A percentile compares a stretch with the other conserved stretches of the same genome.
These are phyloP conservation scores for Phytophthora boehmeriae DNA, from an alignment of 352 stramenopile genomes.

Conservation along the genomic window DNA sequence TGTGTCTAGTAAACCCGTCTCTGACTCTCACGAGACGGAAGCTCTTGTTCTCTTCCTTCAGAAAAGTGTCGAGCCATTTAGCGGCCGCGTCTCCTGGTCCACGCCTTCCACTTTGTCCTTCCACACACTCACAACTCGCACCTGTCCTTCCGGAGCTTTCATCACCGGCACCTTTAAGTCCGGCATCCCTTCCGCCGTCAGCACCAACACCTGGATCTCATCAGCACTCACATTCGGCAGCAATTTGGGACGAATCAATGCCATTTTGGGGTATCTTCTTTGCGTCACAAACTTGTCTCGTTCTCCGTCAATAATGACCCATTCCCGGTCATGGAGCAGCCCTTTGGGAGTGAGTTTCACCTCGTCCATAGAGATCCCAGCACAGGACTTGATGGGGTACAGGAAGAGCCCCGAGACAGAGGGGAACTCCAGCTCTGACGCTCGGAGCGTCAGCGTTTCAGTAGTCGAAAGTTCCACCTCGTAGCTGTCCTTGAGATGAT, in stretches of 20 bases:
- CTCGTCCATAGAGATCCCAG: conserved; percentile 53
- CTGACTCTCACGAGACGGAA: conserved; percentile 67
- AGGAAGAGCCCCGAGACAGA: conserved; percentile 59
- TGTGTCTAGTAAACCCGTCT: conserved; percentile 60
- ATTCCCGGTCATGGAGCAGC: conserved; percentile 73
- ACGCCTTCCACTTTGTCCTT: conserved; percentile 53
- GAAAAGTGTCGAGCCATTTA: conserved; percentile 65
- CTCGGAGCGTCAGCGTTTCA: conserved; percentile 20
- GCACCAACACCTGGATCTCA: conserved; percentile 44
- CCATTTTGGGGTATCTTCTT: conserved; percentile 67
- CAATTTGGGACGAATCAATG: conserved; percentile 62
- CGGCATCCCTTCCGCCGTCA: conserved; percentile 66
- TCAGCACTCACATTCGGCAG: conserved; percentile 43
- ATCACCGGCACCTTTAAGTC: conserved; percentile 66
- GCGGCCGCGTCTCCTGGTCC: conserved; percentile 65
- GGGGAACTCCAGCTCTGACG: conserved; percentile 34
- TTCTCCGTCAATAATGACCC: conserved; percentile 75
- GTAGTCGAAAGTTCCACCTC: conserved; percentile 26
- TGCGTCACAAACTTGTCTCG: conserved; percentile 74
- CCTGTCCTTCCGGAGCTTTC: conserved; percentile 27
- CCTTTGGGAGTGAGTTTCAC: conserved; percentile 59
- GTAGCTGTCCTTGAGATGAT: conserved; percentile 34
- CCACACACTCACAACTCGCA: conserved; percentile 65
- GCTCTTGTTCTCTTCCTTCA: conserved; percentile 42
- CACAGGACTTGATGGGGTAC: conserved; percentile 89